These are phyloP conservation scores for Wakefieldia striispora DNA, from an alignment of 768 basidiomycete genomes.

Conservation along the genomic window DNA sequence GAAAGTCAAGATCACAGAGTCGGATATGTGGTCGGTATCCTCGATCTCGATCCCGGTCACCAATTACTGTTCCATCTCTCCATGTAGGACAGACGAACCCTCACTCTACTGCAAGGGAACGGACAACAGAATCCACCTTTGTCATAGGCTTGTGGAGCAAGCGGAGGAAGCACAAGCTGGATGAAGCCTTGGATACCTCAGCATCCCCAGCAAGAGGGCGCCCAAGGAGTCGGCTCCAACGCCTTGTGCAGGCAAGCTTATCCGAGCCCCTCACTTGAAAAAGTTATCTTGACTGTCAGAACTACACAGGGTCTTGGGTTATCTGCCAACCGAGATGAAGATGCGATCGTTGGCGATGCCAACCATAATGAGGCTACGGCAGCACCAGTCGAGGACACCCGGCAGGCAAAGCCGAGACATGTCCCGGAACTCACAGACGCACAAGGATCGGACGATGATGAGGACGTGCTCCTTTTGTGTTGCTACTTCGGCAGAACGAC, in stretches of 20 bases:
- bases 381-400: background rate
- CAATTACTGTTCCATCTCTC: background rate
- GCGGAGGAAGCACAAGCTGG: conserved; percentile 1
- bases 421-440: background rate
- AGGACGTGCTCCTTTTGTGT: conserved; percentile 23
- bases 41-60: background rate
- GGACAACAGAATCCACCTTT: background rate
- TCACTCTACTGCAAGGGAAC: background rate
- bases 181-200: background rate
- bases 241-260: conserved; percentile 16
- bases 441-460: conserved; percentile 5
- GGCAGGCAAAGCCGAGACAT: background rate
- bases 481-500: conserved; percentile 26
- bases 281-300: background rate
- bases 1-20: conserved; percentile 8
- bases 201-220: background rate
- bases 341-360: background rate
- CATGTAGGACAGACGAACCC: conserved; percentile 9
- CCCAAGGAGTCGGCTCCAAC: conserved; percentile 10
- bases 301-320: conserved; percentile 5
- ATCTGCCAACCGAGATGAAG: background rate
- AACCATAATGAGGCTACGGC: background rate
- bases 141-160: conserved; percentile 15
- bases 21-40: conserved; percentile 4
- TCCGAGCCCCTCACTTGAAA: too few species aligned